phyloP scores from a whole-genome alignment of 768 basidiomycete genomes.

The Tylopilus intermedius region DNA sequence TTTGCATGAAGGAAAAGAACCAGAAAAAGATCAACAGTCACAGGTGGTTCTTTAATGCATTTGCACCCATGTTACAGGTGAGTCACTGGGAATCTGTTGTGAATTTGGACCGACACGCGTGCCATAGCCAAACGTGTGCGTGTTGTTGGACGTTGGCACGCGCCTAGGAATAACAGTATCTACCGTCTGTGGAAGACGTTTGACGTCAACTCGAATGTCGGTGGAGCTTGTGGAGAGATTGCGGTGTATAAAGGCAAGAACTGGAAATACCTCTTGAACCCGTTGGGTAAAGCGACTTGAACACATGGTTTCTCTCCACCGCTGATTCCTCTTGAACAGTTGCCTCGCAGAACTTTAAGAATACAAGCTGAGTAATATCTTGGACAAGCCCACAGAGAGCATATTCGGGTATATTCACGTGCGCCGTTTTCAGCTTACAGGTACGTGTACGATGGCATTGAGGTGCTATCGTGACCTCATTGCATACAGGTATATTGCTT shows the following conservation, averaged over 20 bases:
- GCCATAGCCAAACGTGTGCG: slow-evolving; percentile 79
- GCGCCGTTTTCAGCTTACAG: slow-evolving; percentile 83
- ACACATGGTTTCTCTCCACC: neutral
- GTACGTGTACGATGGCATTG: slow-evolving; percentile 22
- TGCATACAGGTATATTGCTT: slow-evolving; percentile 63
- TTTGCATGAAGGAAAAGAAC: slow-evolving; percentile 89
- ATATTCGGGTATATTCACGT: slow-evolving; percentile 78
- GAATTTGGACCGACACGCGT: neutral
- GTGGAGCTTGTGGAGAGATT: slow-evolving; percentile 96
- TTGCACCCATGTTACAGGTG: slow-evolving; percentile 76
- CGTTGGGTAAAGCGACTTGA: slow-evolving; percentile 53
- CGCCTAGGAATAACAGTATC: slow-evolving; percentile 80
- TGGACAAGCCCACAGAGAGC: slow-evolving; percentile 85
- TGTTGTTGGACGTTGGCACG: slow-evolving; percentile 92
- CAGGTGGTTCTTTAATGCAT: slow-evolving; percentile 96
- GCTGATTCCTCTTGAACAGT: slow-evolving; percentile 38
- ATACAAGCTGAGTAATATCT: slow-evolving; percentile 87
- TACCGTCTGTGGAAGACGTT: slow-evolving; percentile 97
- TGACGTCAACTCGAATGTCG: slow-evolving; percentile 87
- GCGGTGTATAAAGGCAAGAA: slow-evolving; percentile 87
- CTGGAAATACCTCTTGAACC: slow-evolving; percentile 78
- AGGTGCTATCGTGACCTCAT: neutral
- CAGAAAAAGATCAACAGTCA: slow-evolving; percentile 97
- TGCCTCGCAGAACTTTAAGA: slow-evolving; percentile 95
- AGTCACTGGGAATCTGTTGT: slow-evolving; percentile 10